These are phyloP conservation scores for Zasmidium citrigriseum DNA, from an alignment of 2,329 filamentous ascomycete species.

Conservation along the genomic window DNA sequence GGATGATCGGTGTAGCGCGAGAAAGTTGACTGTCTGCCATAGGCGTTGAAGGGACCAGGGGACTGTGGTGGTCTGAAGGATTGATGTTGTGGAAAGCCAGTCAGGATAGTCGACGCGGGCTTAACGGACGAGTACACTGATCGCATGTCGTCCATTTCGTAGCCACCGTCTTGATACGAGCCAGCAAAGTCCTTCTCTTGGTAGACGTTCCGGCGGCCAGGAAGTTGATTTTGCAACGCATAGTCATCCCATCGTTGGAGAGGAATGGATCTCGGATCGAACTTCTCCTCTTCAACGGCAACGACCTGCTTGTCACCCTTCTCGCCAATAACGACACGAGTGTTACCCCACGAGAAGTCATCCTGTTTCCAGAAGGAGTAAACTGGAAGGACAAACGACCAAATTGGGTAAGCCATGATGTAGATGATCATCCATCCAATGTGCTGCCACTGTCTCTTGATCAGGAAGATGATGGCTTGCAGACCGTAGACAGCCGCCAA, in stretches of 20 bases:
- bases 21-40: slow-evolving; percentile 72
- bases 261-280: slow-evolving; percentile 89
- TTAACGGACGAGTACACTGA: slow-evolving; percentile 93
- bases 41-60: slow-evolving; percentile 68
- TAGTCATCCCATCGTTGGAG: slow-evolving; percentile 98
- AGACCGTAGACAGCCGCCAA: slow-evolving; percentile 91
- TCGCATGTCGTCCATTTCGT: slow-evolving; percentile 98
- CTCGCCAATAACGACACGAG: slow-evolving; percentile 93
- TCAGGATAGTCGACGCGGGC: slow-evolving; percentile 81
- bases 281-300: slow-evolving; percentile 79
- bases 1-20: slow-evolving; percentile 67
- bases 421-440: slow-evolving; percentile 99
- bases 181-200: slow-evolving; percentile 29
- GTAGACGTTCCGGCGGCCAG: slow-evolving; percentile 73
- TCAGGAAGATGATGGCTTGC: slow-evolving; percentile 91
- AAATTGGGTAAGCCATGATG: slow-evolving; percentile 90
- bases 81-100: slow-evolving; percentile 67
- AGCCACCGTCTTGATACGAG: slow-evolving; percentile 51
- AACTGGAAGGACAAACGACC: slow-evolving; percentile 84
- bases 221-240: slow-evolving; percentile 79
- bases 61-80: slow-evolving; percentile 70
- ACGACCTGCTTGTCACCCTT: slow-evolving; percentile 89
- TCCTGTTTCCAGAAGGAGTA: slow-evolving; percentile 99
- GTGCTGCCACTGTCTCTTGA: slow-evolving; percentile 97
- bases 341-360: slow-evolving; percentile 98